Percentiles rank a stretch among this genome's conserved stretches.
Evolutionary conservation across 78 protist genomes (phyloP).

Genomic region (Acrasis kona): DNA sequence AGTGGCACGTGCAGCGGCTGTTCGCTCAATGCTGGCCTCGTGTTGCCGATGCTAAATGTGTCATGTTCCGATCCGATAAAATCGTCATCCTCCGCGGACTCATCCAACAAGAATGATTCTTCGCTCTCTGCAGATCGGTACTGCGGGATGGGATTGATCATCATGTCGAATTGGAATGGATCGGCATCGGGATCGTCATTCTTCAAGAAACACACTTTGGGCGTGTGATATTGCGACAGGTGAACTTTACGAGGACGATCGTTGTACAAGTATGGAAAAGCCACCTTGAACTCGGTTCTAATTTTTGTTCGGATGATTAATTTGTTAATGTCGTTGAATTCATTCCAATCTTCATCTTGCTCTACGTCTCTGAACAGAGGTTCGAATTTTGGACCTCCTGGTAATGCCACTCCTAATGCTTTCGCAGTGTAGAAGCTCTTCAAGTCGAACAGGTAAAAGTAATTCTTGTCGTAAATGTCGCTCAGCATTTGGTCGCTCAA

Average conservation of each 20-base stretch:
- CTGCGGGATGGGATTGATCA: slow-evolving; percentile 83
- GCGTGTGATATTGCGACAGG: slow-evolving; percentile 74
- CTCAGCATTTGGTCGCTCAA: slow-evolving; percentile 83
- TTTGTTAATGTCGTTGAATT: slow-evolving; percentile 98
- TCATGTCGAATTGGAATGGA: slow-evolving; percentile 82
- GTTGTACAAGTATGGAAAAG: slow-evolving; percentile 98
- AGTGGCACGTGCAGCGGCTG: slow-evolving; percentile 69
- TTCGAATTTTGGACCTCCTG: slow-evolving; percentile 99
- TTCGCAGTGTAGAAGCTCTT: slow-evolving; percentile 95
- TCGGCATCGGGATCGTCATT: slow-evolving; percentile 70
- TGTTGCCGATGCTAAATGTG: too few relatives aligned
- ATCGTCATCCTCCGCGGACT: slow-evolving; percentile 33
- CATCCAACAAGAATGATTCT: slow-evolving; percentile 34
- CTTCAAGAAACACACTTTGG: slow-evolving; percentile 59
- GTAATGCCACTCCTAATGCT: slow-evolving; percentile 95
- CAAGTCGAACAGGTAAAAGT: slow-evolving; percentile 91
- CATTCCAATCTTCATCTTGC: slow-evolving; percentile 95
- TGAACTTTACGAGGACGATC: slow-evolving; percentile 83
- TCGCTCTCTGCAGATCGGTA: background rate
- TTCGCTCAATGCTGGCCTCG: slow-evolving; percentile 52
- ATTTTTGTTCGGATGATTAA: slow-evolving; percentile 91
- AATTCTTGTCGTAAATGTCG: slow-evolving; percentile 87
- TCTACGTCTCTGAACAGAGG: slow-evolving; percentile 88
- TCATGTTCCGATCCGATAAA: slow-evolving; percentile 45
- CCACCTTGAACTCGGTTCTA: slow-evolving; percentile 94